These are phyloP conservation scores for Nakataea oryzae DNA, from an alignment of 2,329 filamentous ascomycete genomes.

Conservation along the genomic window DNA sequence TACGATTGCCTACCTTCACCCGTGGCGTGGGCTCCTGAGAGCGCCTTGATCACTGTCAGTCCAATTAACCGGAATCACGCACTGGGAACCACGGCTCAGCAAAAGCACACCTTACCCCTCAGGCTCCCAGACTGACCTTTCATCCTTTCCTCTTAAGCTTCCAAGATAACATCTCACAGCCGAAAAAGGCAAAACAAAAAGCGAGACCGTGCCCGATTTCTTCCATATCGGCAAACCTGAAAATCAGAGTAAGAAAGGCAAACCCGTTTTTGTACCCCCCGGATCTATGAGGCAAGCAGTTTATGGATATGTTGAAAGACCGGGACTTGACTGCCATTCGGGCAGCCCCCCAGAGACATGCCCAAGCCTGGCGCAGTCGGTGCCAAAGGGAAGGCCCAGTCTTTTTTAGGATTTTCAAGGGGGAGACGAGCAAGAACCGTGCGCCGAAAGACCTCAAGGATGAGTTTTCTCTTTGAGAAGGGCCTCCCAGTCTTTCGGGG, in stretches of 20 bases:
- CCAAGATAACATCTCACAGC: too few species aligned
- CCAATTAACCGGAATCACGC: too few species aligned
- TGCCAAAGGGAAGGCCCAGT: neutral
- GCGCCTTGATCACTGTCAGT: too few species aligned
- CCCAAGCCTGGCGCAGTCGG: neutral
- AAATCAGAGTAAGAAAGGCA: neutral
- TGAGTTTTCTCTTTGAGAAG: neutral
- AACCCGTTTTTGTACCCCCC: neutral
- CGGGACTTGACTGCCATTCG: neutral
- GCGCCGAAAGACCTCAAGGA: neutral
- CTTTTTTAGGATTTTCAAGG: neutral
- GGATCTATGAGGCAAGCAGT: neutral
- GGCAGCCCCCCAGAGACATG: neutral
- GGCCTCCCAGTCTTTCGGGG: slow-evolving; percentile 1
- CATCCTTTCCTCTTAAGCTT: too few species aligned
- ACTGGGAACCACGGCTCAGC: too few species aligned
- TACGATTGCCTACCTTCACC: too few species aligned
- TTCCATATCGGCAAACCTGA: neutral
- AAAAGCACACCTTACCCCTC: too few species aligned
- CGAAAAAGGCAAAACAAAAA: neutral
- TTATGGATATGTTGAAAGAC: slow-evolving; percentile 3
- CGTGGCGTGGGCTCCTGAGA: too few species aligned
- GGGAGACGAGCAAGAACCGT: neutral
- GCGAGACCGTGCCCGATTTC: neutral
- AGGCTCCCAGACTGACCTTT: too few species aligned